A percentile compares a stretch with the other conserved stretches of the same genome.
Evolutionary conservation across 441 rosid genomes (phyloP).

Genomic region (Breynia disticha): DNA sequence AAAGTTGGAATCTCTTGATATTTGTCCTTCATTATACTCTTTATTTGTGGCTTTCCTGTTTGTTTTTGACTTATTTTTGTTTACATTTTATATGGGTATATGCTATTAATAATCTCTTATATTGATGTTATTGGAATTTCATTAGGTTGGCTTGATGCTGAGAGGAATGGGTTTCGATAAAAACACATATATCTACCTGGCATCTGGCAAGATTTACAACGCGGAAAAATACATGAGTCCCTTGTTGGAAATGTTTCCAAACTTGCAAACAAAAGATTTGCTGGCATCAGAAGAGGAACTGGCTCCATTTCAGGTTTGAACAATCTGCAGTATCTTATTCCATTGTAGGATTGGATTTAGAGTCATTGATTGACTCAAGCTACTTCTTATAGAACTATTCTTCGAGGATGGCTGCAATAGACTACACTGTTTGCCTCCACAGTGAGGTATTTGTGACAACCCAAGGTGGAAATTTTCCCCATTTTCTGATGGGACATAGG

Average conservation of each 20-base stretch:
- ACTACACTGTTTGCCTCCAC: constrained; percentile 98
- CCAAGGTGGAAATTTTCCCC: constrained; percentile 99
- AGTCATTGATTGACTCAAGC: constrained; percentile 23
- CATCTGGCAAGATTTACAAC: constrained; percentile 91
- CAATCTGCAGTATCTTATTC: constrained; percentile 9
- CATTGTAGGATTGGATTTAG: constrained; percentile 7
- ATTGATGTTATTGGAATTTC: constrained; percentile 11
- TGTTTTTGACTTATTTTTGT: neutral
- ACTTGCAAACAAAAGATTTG: constrained; percentile 85
- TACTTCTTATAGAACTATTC: constrained; percentile 74
- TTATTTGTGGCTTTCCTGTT: neutral
- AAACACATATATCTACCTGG: constrained; percentile 76
- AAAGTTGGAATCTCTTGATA: neutral
- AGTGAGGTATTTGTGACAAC: constrained; percentile 99
- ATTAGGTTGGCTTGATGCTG: constrained; percentile 96
- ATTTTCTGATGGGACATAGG: constrained; percentile 97
- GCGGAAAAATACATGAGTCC: constrained; percentile 94
- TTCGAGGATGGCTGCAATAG: constrained; percentile 99
- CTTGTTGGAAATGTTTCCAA: constrained; percentile 89
- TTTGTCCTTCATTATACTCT: neutral
- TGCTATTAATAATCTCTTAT: neutral
- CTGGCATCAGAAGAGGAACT: constrained; percentile 86
- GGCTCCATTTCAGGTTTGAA: constrained; percentile 66
- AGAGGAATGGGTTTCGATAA: constrained; percentile 99
- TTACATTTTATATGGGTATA: neutral